Evolutionary conservation across 495 filamentous ascomycete genomes (phyloP), one percentile per base, ranked within the genome.

Genomic region (Penicillium taxi): DNA sequence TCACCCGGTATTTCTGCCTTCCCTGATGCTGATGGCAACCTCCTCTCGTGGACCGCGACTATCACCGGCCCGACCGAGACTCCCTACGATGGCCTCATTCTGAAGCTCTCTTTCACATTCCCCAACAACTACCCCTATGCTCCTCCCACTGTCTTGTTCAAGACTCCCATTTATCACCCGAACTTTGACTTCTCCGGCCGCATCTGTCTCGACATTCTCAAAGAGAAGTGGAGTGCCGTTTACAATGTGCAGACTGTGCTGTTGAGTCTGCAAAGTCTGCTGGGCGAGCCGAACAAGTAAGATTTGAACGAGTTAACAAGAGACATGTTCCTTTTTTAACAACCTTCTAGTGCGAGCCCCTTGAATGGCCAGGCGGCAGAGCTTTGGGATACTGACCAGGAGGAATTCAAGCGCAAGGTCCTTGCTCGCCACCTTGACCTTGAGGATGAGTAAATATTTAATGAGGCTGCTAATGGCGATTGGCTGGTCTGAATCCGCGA

Each of bases 281-380:
- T 99, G 2, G 91, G 90, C 13, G 91, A 96, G 58, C 91, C 91
- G 4, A 99, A 99, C 66, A 96, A 96, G 93, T 98, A 71, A 53
- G 79, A 8, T 14, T 4, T 19, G 12, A 4, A 18, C n/a, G 4
- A 19, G 47, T 33, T 18, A 19, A 14, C 17, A 15, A 5, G 5
- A 6, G 12, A 20, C 24, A 25, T 14, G 16, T 3, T 15, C 36
- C 27, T 21, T 11, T 35, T 11, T 44, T 61, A 37, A 54, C 41
- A 13, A 34, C 32, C 5, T 18, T 4, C 39, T 47, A 98, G 91
- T 58, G 78, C 91, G 42, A 93, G 85, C 47, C 91, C 91, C 1
- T 68, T 99, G 39, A 99, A 99, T 53, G 91, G 86, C 44, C 87
- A 96, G 61, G 91, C 91, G 15, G 91, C 91, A 11, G 85, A 94